Evolutionary conservation across 169 alveolate genomes (phyloP).

Genomic region (Eimeria praecox): DNA sequence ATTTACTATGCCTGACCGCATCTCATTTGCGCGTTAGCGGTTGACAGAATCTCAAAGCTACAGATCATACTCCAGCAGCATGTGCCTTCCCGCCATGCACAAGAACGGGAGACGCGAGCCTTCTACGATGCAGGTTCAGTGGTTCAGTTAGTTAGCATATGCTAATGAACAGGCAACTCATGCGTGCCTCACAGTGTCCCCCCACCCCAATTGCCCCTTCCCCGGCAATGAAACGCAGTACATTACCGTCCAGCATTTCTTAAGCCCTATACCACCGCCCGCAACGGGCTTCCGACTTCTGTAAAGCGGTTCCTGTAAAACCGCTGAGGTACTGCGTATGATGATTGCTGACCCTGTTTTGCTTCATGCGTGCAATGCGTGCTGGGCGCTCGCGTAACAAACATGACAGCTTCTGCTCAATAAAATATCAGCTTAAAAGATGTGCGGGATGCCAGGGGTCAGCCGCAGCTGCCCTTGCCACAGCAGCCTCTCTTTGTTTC

Average conservation of each 20-base stretch:
- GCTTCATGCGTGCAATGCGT: neutral
- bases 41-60: neutral
- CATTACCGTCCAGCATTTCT: neutral
- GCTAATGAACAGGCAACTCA: neutral
- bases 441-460: constrained; percentile 71
- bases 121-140: neutral
- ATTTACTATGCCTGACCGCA: neutral
- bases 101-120: neutral
- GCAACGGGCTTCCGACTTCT: neutral
- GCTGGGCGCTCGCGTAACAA: neutral
- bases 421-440: neutral
- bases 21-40: neutral
- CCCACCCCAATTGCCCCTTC: too few relatives aligned
- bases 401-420: neutral
- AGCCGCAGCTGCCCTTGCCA: constrained; percentile 43
- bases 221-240: neutral
- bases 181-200: neutral
- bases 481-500: neutral
- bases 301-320: neutral
- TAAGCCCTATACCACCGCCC: neutral
- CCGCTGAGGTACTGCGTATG: neutral
- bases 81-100: neutral
- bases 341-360: neutral
- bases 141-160: neutral
- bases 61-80: neutral